Evolutionary conservation across 2,329 filamentous ascomycete species (phyloP), one percentile per base, ranked within the genome.

Genomic region (Pyrenophora tritici-repentis): DNA sequence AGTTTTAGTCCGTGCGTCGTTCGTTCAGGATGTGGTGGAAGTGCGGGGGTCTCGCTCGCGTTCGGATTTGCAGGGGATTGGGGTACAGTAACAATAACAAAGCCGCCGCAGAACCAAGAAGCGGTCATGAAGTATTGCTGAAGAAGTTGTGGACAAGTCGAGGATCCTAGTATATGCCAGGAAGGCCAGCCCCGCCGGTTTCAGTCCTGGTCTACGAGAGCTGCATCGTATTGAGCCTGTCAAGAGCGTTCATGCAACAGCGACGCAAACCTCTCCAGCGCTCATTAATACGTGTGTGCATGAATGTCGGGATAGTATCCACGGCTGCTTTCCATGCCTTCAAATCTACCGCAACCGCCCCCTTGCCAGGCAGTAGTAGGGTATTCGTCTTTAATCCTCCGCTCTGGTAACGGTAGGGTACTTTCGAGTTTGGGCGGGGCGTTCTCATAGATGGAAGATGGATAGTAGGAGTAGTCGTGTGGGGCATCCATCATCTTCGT

Each of bases 401-500:
- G 74, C 50, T 73, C 47, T 50, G 71, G 56, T 56, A 68, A 59
- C 49, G 76, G 65, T 49, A 68, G 63, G 2, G 62, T 55, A 14
- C 49, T 48, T 42, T 75, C 72, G 4, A 65, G 38, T 45, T 74
- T 75, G 14, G 63, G 12, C 4, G 65, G 67, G 5, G 75, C 61
- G 4, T 59, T 66, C 42, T 79, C 76, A 59, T 78, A 78, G 29
- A 79, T 67, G 2, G 77, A 66, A 3, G 67, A 65, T 1, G 77
- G 76, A 32, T 75, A 78, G 64, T 80, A 80, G n/a, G 74, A 73
- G 56, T 80, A 80, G 12, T 75, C 75, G 16, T 75, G 71, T 31
- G 67, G 71, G 7, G 66, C 63, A 18, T 78, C 75, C 36, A 77
- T 75, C 51, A 73, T 68, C 59, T 75, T 74, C 5, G 42, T 48